Evolutionary conservation across 140 eudicot species (phyloP), one percentile per base, ranked within the genome.

Genomic region (Bidens hawaiensis): DNA sequence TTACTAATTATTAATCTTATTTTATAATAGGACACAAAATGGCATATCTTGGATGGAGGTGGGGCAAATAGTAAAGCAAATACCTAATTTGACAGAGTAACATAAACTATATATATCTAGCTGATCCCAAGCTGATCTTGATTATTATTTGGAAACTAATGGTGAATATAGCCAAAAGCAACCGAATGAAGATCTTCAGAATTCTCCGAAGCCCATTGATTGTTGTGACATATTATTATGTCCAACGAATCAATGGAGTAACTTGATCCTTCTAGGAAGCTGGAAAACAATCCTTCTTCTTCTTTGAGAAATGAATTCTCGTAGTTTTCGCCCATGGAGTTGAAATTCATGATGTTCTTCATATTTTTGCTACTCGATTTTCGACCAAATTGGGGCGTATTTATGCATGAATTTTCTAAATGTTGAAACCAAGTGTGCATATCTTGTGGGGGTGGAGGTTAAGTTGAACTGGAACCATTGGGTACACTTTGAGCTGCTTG

Each of bases 131-230:
- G 68, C 43, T 57, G 76, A 64, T 71, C 55, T 47, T 50, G 53
- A 76, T 21, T 48, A 19, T 56, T 9, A 27, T 28, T 48, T 62
- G 65, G 38, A 72, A 57, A 49, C 30, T 74, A 79, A 36, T 79
- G 83, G 54, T 75, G 81, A 63, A 68, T 56, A 65, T 85, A 88
- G 15, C 94, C 83, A 19, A 88, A 84, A 28, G 85, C 94, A 49
- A 82, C 53, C 1, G 96, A 82, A 64, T 85, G 90, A 62, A 84
- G 94, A 14, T 88, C 94, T 47, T 88, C 87, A 0, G 58, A 33
- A 17, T 83, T 78, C 12, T 84, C 82, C 57, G 74, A 74, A 38
- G 51, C 25, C 96, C 96, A 87, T 67, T 87, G 86, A n/a, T 80
- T 72, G 71, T 74, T 74, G 73, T 65, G 73, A 25, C 71, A 68